Percentiles rank a stretch among this genome's conserved stretches.
phyloP scores from a whole-genome alignment of 192 early-diverging fungal genomes.

The Coemansia sp. region DNA sequence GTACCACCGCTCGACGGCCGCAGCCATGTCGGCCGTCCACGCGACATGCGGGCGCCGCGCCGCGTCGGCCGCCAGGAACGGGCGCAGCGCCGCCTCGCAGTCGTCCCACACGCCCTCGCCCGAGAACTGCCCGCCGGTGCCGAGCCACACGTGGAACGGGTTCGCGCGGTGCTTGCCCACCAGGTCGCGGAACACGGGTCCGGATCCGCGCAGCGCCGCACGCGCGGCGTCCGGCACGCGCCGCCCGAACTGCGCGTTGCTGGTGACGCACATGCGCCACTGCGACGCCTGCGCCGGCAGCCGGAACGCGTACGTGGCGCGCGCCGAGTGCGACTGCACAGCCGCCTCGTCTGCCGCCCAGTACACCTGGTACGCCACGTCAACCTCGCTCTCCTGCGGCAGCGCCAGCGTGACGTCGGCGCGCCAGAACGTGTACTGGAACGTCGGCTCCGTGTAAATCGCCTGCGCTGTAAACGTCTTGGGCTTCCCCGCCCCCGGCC shows the following conservation, averaged over 20 bases:
- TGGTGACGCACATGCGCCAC: conserved; percentile 47
- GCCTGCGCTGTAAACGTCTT: conserved; percentile 34
- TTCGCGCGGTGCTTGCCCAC: conserved; percentile 58
- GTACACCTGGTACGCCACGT: conserved; percentile 39
- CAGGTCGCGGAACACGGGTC: conserved; percentile 51
- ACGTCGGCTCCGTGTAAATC: conserved; percentile 47
- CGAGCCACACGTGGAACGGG: conserved; percentile 67
- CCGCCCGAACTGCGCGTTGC: conserved; percentile 38
- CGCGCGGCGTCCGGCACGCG: conserved; percentile 28
- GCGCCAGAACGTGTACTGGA: conserved; percentile 51
- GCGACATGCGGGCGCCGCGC: conserved; percentile 41
- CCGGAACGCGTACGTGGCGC: conserved; percentile 30
- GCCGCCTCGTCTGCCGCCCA: conserved; percentile 43
- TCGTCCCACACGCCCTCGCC: conserved; percentile 60
- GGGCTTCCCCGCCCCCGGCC: conserved; percentile 46
- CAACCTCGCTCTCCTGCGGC: conserved; percentile 35
- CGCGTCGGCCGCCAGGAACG: conserved; percentile 49
- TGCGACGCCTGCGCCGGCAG: conserved; percentile 45
- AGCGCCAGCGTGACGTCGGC: conserved; percentile 29
- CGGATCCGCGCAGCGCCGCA: conserved; percentile 28
- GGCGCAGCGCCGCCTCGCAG: conserved; percentile 54
- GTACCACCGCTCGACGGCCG: conserved; percentile 60
- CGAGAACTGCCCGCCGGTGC: conserved; percentile 67
- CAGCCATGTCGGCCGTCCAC: conserved; percentile 59
- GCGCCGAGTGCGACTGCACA: conserved; percentile 32